A percentile compares a stretch with the other conserved stretches of the same genome.
Conservation (phyloP, 2,329 filamentous ascomycete species). For the Curvularia sp. region DNA sequence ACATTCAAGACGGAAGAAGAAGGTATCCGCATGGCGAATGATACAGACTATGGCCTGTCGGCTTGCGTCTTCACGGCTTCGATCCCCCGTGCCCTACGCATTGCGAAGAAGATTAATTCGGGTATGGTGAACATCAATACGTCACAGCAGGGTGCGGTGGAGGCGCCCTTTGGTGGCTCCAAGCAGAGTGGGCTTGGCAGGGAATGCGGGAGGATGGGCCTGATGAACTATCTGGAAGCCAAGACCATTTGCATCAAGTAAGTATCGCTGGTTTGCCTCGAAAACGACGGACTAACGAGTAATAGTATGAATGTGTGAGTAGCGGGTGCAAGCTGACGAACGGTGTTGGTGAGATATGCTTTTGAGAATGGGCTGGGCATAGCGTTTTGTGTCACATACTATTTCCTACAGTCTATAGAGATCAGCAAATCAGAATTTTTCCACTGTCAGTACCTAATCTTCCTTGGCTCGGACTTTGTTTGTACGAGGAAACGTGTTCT, state of each 20-base stretch:
- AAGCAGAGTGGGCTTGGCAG: slow-evolving; percentile 10
- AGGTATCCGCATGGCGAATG: slow-evolving; percentile 41
- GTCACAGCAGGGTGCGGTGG: slow-evolving; percentile 27
- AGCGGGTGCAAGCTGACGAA: not conserved
- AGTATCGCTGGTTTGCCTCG: not conserved
- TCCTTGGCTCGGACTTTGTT: not conserved
- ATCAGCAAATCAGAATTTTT: not conserved
- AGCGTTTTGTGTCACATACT: not conserved
- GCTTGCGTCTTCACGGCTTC: not conserved
- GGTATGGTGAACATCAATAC: not conserved
- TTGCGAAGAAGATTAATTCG: not conserved
- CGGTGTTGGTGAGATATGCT: not conserved
- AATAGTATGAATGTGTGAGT: not conserved
- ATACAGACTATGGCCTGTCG: slow-evolving; percentile 34
- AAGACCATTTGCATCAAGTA: slow-evolving; percentile 8
- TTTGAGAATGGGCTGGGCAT: not conserved
- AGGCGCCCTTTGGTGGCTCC: slow-evolving; percentile 23
- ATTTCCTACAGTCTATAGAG: not conserved
- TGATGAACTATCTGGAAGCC: slow-evolving; percentile 5
- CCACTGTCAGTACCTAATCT: not conserved
- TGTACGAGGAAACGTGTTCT: not conserved
- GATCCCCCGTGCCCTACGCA: not conserved
- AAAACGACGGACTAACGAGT: not conserved
- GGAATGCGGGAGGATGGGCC: not conserved
- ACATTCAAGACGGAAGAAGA: slow-evolving; percentile 48